phyloP scores from a whole-genome alignment of 805 yeast species.

The Blastobotrys peoriensis region DNA sequence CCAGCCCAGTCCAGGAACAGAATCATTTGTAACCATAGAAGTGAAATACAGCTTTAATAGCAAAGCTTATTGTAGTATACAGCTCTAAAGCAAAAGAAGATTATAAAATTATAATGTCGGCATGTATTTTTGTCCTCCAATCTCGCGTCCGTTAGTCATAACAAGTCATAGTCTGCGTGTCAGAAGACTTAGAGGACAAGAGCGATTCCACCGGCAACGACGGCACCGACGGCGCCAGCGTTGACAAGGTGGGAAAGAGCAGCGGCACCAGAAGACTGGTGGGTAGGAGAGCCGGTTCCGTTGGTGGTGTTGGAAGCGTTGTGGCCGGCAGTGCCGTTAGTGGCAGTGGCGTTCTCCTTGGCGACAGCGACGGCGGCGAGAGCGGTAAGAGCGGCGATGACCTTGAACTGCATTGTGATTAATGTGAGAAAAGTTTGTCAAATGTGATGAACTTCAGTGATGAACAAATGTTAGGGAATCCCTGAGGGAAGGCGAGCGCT shows the following conservation, averaged over 20 bases:
- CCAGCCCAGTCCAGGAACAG: no score
- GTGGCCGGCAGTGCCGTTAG: slow-evolving; percentile 17
- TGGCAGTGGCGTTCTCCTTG: slow-evolving; percentile 7
- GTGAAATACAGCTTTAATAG: no score
- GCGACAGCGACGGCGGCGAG: slow-evolving; percentile 25
- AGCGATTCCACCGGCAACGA: slow-evolving; percentile 36
- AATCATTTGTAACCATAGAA: no score
- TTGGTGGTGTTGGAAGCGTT: slow-evolving; percentile 18
- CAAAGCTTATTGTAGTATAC: no score
- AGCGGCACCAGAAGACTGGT: slow-evolving; percentile 24
- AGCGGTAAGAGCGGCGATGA: slow-evolving; percentile 23
- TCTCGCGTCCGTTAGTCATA: neutral
- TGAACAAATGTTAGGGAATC: neutral
- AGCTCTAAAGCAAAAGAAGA: neutral
- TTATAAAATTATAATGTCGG: neutral
- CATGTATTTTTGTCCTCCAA: neutral
- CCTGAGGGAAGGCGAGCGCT: neutral
- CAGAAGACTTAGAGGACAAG: slow-evolving; percentile 29
- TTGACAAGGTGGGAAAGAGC: slow-evolving; percentile 29
- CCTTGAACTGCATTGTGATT: slow-evolving; percentile 28
- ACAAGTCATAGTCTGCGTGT: neutral
- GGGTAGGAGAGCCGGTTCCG: slow-evolving; percentile 24
- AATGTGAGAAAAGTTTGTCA: slow-evolving; percentile 5
- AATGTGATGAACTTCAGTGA: neutral
- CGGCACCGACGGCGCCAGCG: slow-evolving; percentile 35